These are phyloP conservation scores for Cryptosporidium xiaoi DNA, from an alignment of 169 alveolate species.

Conservation along the genomic window DNA sequence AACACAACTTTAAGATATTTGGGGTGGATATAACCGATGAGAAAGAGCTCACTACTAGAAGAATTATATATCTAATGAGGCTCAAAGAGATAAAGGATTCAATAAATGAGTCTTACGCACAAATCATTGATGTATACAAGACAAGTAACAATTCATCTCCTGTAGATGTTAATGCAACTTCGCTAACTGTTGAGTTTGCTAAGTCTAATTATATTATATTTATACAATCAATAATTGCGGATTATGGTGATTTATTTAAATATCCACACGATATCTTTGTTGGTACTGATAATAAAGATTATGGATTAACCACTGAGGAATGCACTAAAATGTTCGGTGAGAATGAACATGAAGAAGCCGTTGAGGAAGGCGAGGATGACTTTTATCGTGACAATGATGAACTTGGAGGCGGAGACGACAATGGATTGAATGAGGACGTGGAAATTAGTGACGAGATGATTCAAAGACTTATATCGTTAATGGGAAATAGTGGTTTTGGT, in stretches of 20 bases:
- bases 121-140: slow-evolving; percentile 41
- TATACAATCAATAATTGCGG: slow-evolving; percentile 47
- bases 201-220: slow-evolving; percentile 38
- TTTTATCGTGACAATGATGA: slow-evolving; percentile 19
- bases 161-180: slow-evolving; percentile 1
- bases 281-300: slow-evolving; percentile 34
- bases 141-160: slow-evolving; percentile 27
- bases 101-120: slow-evolving; percentile 39
- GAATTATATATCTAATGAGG: slow-evolving; percentile 19
- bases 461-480: slow-evolving; percentile 38
- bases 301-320: slow-evolving; percentile 18
- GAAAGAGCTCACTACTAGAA: slow-evolving; percentile 19
- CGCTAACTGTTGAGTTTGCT: slow-evolving; percentile 36
- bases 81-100: slow-evolving; percentile 37
- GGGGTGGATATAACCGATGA: slow-evolving; percentile 25
- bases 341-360: slow-evolving; percentile 5
- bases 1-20: background rate
- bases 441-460: slow-evolving; percentile 71
- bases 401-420: slow-evolving; percentile 6
- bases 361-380: slow-evolving; percentile 5
- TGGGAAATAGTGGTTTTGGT: slow-evolving; percentile 54
- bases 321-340: slow-evolving; percentile 51
- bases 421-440: slow-evolving; percentile 11
- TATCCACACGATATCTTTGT: slow-evolving; percentile 64
- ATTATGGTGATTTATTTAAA: slow-evolving; percentile 63